Conservation (phyloP, 805 yeast genomes). For the Cyberlindnera mycetangii region DNA sequence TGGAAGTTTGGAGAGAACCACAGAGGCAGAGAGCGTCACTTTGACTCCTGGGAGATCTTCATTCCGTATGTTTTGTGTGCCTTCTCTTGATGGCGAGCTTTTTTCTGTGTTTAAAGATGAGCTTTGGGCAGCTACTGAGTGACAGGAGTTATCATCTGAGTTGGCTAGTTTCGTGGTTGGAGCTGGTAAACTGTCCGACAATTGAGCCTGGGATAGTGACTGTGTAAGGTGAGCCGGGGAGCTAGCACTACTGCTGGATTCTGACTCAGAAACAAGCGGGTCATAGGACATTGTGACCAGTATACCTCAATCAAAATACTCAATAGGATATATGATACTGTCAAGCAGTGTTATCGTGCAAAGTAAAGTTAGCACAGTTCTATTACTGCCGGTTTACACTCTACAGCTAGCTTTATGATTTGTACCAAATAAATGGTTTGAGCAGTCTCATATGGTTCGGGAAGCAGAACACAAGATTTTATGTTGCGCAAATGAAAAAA, state of each 20-base stretch:
- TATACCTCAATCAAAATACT: too few species aligned
- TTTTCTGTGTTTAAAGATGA: background rate
- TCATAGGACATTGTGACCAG: slow-evolving; percentile 10
- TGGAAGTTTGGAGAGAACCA: slow-evolving; percentile 22
- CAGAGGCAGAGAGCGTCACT: slow-evolving; percentile 24
- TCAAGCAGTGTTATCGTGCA: too few species aligned
- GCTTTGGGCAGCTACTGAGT: background rate
- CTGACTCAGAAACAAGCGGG: slow-evolving; percentile 26
- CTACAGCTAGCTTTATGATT: too few species aligned
- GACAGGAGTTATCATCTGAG: too few species aligned
- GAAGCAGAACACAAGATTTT: background rate
- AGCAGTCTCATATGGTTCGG: background rate
- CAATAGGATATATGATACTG: too few species aligned
- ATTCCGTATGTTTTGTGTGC: slow-evolving; percentile 18
- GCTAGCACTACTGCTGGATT: slow-evolving; percentile 21
- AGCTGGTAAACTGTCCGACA: slow-evolving; percentile 5
- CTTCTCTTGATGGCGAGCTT: slow-evolving; percentile 1
- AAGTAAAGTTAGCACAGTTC: too few species aligned
- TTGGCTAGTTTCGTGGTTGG: background rate
- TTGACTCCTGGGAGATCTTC: slow-evolving; percentile 21
- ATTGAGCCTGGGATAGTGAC: slow-evolving; percentile 1
- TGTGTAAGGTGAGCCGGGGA: slow-evolving; percentile 8
- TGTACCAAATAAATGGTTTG: background rate
- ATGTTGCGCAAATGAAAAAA: background rate
- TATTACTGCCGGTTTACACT: too few species aligned